These are phyloP conservation scores for Melastoma malabathricum DNA, from an alignment of 345 rosid species.

Conservation along the genomic window DNA sequence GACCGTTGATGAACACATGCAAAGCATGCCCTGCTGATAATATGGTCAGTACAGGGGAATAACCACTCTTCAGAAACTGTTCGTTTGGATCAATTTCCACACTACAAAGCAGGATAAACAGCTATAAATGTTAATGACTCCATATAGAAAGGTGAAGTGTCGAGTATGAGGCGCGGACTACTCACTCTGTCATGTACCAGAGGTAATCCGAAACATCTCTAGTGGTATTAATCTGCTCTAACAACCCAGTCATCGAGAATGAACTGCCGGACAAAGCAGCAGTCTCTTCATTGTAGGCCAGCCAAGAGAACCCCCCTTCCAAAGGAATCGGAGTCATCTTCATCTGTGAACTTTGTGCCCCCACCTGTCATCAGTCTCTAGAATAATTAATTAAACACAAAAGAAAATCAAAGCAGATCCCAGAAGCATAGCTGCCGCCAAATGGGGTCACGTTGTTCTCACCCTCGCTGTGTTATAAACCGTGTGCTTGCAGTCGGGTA, in stretches of 20 bases:
- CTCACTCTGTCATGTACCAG: slow-evolving; percentile 99
- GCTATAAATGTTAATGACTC: neutral
- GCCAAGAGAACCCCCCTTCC: slow-evolving; percentile 87
- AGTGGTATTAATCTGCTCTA: slow-evolving; percentile 95
- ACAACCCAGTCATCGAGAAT: slow-evolving; percentile 69
- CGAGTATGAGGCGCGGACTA: slow-evolving; percentile 9
- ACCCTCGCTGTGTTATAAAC: slow-evolving; percentile 99
- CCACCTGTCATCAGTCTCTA: slow-evolving; percentile 33
- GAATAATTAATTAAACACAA: neutral
- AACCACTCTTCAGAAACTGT: slow-evolving; percentile 46
- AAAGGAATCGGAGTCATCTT: slow-evolving; percentile 67
- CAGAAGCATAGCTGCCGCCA: neutral
- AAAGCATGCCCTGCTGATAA: slow-evolving; percentile 92
- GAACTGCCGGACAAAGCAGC: slow-evolving; percentile 44
- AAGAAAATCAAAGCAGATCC: neutral
- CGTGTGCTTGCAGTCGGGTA: slow-evolving; percentile 97
- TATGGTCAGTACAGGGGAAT: slow-evolving; percentile 43
- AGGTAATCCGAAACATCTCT: slow-evolving; percentile 79
- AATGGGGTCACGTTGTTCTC: slow-evolving; percentile 6
- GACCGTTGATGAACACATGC: slow-evolving; percentile 82
- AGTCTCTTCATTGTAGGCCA: slow-evolving; percentile 67
- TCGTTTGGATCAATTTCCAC: slow-evolving; percentile 32
- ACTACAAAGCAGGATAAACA: slow-evolving; percentile 13
- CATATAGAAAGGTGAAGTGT: neutral
- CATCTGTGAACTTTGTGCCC: slow-evolving; percentile 78